Evolutionary conservation across 768 basidiomycete species (phyloP), one percentile per base, ranked within the genome.

Genomic region (Tremella fuciformis): DNA sequence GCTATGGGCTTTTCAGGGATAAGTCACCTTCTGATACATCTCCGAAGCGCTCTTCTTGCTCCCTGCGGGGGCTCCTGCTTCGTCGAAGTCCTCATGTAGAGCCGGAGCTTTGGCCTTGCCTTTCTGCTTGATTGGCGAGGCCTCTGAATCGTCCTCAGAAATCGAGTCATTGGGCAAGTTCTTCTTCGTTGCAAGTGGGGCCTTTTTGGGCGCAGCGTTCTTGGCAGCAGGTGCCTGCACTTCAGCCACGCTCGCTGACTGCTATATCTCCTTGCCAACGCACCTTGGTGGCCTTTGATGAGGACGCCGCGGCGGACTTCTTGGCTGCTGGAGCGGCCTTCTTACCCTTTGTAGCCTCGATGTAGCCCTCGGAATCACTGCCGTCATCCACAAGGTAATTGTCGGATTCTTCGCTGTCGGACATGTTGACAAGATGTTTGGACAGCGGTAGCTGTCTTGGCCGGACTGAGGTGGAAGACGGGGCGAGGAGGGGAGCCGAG

Each of bases 1-100:
- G 19, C 16, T 41, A 16, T 38, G 37, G 9, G 15, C 15, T 22
- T 24, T 13, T 38, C 16, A 40, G 50, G n/a, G 38, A 2, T 22
- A 19, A 53, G 82, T 65, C 48, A 90, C 91, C 83, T 91, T 93
- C 53, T 86, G 86, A 72, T 93, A 94, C 38, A 83, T 92, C 71
- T 97, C 90, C 7, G 89, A 90, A 1, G 88, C 89, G 13, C 85
- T 88, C 80, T 94, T 94, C 80, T 69, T 63, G 24, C 26, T 24
- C 22, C 55, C 60, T 18, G 66, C 64, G 24, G 65, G 53, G 22
- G 62, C 70, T 25, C 42, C 58, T 57, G 72, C 67, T n/a, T 66
- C 63, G 15, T 58, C 64, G 49, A 73, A 73, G 21, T 56, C 26
- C 54, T 62, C 21, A 61, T 69, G 56, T 13, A 53, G 34, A 2